Evolutionary conservation across 1,139 yeast species (phyloP).

Genomic region (Candida sanyaensis): DNA sequence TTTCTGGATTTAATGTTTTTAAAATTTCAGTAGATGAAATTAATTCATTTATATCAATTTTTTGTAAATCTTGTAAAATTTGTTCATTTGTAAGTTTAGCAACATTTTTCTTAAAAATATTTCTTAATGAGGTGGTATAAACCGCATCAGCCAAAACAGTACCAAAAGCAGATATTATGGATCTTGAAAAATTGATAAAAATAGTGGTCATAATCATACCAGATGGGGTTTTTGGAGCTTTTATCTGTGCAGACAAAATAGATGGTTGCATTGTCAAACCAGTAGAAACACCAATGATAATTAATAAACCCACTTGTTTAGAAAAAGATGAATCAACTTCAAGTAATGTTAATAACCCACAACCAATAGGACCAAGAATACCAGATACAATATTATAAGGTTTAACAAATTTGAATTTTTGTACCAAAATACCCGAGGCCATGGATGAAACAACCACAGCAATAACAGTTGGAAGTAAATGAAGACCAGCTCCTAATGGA

Average conservation of each 20-base stretch:
- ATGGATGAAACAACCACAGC: constrained; percentile 34
- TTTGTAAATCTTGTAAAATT: constrained; percentile 21
- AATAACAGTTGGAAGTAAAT: constrained; percentile 37
- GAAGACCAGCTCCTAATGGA: constrained; percentile 40
- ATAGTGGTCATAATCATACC: constrained; percentile 39
- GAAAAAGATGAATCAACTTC: constrained; percentile 28
- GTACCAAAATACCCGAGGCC: constrained; percentile 29
- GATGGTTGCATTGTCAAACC: constrained; percentile 34
- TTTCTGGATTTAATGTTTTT: constrained; percentile 23
- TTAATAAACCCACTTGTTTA: constrained; percentile 36
- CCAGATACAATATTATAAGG: constrained; percentile 30
- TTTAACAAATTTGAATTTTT: constrained; percentile 32
- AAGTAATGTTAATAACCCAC: constrained; percentile 33
- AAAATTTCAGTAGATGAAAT: constrained; percentile 22
- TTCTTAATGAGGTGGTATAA: constrained; percentile 30
- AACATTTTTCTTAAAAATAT: constrained; percentile 19
- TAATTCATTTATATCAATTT: constrained; percentile 16
- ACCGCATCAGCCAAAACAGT: constrained; percentile 36
- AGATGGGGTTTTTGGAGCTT: constrained; percentile 40
- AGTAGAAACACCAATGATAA: constrained; percentile 31
- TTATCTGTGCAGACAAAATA: constrained; percentile 31
- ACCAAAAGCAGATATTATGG: constrained; percentile 32
- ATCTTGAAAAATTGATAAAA: constrained; percentile 31
- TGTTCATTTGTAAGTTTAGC: constrained; percentile 17
- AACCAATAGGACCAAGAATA: constrained; percentile 31